phyloP scores from a whole-genome alignment of 2,329 filamentous ascomycete genomes.

The Aureobasidium lini region DNA sequence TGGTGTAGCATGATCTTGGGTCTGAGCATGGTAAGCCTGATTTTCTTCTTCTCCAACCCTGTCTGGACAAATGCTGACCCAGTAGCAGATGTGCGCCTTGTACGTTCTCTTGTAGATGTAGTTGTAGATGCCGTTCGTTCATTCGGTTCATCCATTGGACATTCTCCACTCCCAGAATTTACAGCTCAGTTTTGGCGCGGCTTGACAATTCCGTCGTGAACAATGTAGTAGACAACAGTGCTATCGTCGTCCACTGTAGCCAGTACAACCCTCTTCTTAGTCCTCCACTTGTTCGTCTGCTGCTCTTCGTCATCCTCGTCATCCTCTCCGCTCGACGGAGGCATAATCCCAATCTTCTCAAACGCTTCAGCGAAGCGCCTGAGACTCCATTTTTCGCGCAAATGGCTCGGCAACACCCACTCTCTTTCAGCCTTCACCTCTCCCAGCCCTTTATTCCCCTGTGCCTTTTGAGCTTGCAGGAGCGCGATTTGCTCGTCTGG shows the following conservation, averaged over 20 bases:
- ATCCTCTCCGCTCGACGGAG: conserved; percentile 20
- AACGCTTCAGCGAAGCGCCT: conserved; percentile 61
- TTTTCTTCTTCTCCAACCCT: conserved; percentile 14
- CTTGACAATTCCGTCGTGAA: conserved; percentile 82
- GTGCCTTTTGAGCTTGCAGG: conserved; percentile 46
- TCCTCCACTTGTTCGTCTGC: conserved; percentile 34
- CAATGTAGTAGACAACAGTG: conserved; percentile 75
- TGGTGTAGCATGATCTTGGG: conserved; percentile 31
- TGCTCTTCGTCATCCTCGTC: conserved; percentile 21
- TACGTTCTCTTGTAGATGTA: conserved; percentile 48
- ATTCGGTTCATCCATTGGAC: not conserved
- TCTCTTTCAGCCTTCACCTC: conserved; percentile 46
- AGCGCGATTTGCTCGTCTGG: conserved; percentile 74
- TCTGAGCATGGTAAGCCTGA: conserved; percentile 26
- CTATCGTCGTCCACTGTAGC: conserved; percentile 73
- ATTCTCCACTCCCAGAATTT: not conserved
- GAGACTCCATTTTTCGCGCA: conserved; percentile 66
- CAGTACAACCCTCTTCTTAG: conserved; percentile 61
- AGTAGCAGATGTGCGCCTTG: conserved; percentile 49
- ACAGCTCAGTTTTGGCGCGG: conserved; percentile 65
- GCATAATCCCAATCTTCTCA: conserved; percentile 44
- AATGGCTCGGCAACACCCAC: conserved; percentile 69
- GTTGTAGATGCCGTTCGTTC: not conserved
- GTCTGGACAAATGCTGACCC: conserved; percentile 17
- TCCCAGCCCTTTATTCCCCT: conserved; percentile 26